Base-by-base conservation (phyloP, 345 rosid species). In the Combretum micranthum region DNA sequence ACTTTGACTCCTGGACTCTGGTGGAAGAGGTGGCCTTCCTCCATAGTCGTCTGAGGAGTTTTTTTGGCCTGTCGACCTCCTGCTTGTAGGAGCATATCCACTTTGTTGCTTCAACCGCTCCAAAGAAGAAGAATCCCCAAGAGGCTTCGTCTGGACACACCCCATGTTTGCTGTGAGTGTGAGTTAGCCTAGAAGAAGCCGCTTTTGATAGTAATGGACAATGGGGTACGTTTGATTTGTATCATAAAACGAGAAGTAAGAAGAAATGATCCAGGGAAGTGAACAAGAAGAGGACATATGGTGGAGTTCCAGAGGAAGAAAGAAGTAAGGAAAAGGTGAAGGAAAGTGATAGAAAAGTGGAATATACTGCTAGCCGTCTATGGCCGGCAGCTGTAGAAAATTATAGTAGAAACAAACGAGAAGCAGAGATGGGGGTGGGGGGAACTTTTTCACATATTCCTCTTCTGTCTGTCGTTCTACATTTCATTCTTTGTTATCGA, bases 1-100 rank as follows among this genome's bases (percentile, higher is more conserved):
- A 14, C 47, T 42, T 32, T 32, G 39, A 32, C 39, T 32, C 39
- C 39, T 32, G 9, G 39, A 32, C 39, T 32, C 39, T 9, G 39
- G 39, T 7, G 7, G 39, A 7, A 32, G 39, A 32, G 39, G 39
- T 5, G 39, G 22, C 55, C 32, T 47, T 20, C 20, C 3, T 1
- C 44, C 57, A 22, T 55, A 52, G 62, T 45, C 61, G 6, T 19
- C 44, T 15, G 20, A 47, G 43, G 32, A 18, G 32, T 47, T 60
- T 55, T 77, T 76, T 72, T 76, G 84, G 20, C 80, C 73, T 12
- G 80, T 71, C 7, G 87, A 72, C 60, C 77, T 70, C 47, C 83
- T 54, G 25, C 47, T 77, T 25, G 53, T 64, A 4, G 50, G 18
- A 23, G 12, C 55, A 44, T 72, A 80, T 55, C 84, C 88, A 65